These are phyloP conservation scores for Ogataea angusta DNA, from an alignment of 805 yeast genomes.

Conservation along the genomic window DNA sequence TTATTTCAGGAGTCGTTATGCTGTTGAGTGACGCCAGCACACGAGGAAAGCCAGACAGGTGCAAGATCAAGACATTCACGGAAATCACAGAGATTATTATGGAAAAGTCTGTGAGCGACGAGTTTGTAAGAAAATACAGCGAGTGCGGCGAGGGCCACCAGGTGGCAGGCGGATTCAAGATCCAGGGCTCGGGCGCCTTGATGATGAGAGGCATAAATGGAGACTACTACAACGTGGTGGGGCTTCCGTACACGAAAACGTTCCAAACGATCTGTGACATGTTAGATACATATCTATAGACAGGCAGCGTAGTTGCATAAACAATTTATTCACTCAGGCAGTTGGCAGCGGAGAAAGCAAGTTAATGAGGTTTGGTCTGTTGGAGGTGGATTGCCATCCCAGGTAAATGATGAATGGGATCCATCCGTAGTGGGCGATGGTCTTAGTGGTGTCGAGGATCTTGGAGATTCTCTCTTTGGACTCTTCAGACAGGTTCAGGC, in stretches of 20 bases:
- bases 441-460: conserved; percentile 77
- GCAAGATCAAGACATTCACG: conserved; percentile 19
- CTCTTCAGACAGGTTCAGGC: conserved; percentile 43
- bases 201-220: conserved; percentile 66
- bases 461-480: conserved; percentile 81
- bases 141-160: conserved; percentile 66
- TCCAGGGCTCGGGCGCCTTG: conserved; percentile 70
- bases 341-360: conserved; percentile 79
- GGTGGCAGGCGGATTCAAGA: conserved; percentile 92
- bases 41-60: conserved; percentile 11
- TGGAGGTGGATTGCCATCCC: conserved; percentile 79
- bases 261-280: conserved; percentile 30
- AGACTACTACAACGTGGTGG: conserved; percentile 83
- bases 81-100: conserved; percentile 34
- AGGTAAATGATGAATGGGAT: conserved; percentile 91
- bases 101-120: conserved; percentile 46
- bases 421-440: conserved; percentile 94
- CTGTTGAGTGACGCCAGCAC: conserved; percentile 26
- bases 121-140: conserved; percentile 60
- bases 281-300: conserved; percentile 13
- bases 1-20: conserved; percentile 53
- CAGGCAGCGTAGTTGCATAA: conserved; percentile 3
- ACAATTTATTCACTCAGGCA: conserved; percentile 38
- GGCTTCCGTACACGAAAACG: conserved; percentile 69
- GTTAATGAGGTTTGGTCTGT: conserved; percentile 77